Evolutionary conservation across 805 yeast species (phyloP), one percentile per base, ranked within the genome.

Genomic region (Isabelozyma rhagii): DNA sequence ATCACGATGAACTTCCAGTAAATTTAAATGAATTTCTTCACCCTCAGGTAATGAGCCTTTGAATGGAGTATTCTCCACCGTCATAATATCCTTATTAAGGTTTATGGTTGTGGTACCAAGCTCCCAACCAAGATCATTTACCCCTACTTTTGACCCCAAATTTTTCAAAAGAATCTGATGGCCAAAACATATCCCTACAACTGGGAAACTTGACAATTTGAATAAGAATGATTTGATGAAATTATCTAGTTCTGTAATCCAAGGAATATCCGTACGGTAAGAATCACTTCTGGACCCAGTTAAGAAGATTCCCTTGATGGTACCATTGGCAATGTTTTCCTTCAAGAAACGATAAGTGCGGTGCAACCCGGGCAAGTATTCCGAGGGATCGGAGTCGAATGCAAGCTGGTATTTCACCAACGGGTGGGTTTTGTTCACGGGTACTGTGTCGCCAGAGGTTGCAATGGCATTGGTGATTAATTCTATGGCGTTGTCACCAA

Each of bases 171-270:
- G 64, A 21, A 89, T 75, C 63, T 90, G 97, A 66, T 91, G 97
- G 5, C 97, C 97, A 63, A 89, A 90, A 65, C 97, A 90, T 41
- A 90, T 71, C 3, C 96, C 96, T 5, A 81, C 77, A 4, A 83
- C 50, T 2, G 87, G 85, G 51, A 60, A 51, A 27, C 50, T 41
- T 8, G 43, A 36, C 31, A 51, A 28, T 11, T 45, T 36, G 25
- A 54, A 57, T 6, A 63, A 49, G 5, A 51, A 51, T 25, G 55
- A 50, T 5, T 55, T 52, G 29, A 74, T 49, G 58, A 71, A 80
- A 4, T 66, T 60, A 38, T 69, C 66, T 40, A 81, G 59, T 10
- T 58, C 58, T 28, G 58, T 48, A 43, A 82, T 70, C 83, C 83
- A 79, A 18, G 61, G 59, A 1, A 64, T 60, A 9, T 68, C 65